phyloP scores from a whole-genome alignment of 1,139 yeast species.

The Suhomyces bribrorum region DNA sequence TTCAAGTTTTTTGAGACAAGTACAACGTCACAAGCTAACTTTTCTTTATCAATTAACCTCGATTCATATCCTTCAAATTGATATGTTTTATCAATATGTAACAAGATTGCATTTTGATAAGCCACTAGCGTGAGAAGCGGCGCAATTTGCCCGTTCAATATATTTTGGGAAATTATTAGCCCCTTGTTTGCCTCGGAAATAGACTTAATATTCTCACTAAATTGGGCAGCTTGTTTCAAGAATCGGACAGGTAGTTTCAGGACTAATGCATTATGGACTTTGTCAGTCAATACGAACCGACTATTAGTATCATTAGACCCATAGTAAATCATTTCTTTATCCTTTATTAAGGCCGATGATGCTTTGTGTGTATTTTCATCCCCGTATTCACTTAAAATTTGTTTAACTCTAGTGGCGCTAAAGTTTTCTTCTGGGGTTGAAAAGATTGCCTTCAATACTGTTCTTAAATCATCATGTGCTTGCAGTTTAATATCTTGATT shows the following conservation, averaged over 20 bases:
- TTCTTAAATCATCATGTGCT: conserved; percentile 35
- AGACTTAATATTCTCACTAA: conserved; percentile 41
- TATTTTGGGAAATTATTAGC: conserved; percentile 56
- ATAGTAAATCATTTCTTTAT: conserved; percentile 53
- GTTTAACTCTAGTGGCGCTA: conserved; percentile 43
- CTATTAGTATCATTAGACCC: conserved; percentile 47
- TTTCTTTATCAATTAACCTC: conserved; percentile 59
- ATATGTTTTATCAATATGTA: conserved; percentile 55
- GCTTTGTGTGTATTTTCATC: conserved; percentile 52
- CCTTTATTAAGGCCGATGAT: conserved; percentile 51
- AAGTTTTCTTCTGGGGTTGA: conserved; percentile 55
- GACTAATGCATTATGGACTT: conserved; percentile 43
- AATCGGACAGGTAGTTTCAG: conserved; percentile 43
- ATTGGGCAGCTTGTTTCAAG: conserved; percentile 46
- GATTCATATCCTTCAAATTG: conserved; percentile 61
- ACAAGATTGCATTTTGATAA: conserved; percentile 35
- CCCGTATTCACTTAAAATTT: conserved; percentile 44
- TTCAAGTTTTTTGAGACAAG: conserved; percentile 15
- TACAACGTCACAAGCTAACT: conserved; percentile 65
- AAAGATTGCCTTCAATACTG: conserved; percentile 58
- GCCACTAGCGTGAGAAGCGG: conserved; percentile 51
- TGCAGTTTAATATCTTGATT: conserved; percentile 17
- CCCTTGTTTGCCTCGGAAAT: conserved; percentile 49
- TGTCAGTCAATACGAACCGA: conserved; percentile 62
- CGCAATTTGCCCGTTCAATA: conserved; percentile 60